A percentile compares a stretch with the other conserved stretches of the same genome.
phyloP scores from a whole-genome alignment of 2,329 filamentous ascomycete genomes.

The Xylaria sp. region DNA sequence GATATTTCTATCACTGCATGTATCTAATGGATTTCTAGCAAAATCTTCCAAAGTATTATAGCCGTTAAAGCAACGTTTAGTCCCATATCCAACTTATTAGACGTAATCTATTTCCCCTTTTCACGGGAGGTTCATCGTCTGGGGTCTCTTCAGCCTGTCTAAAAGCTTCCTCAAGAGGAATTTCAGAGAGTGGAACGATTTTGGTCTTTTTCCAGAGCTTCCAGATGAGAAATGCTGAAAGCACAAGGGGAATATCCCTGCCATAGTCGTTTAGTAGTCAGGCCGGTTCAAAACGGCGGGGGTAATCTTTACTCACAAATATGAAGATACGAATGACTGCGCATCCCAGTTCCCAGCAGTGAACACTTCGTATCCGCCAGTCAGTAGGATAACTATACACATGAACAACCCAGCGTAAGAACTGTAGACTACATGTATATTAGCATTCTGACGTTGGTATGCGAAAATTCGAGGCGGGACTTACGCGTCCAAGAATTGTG shows the following conservation, averaged over 20 bases:
- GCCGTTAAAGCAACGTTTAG: slow-evolving; percentile 40
- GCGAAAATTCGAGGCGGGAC: slow-evolving; percentile 31
- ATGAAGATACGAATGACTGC: slow-evolving; percentile 64
- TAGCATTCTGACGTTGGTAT: background rate
- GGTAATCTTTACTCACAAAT: slow-evolving; percentile 56
- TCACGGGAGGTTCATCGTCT: slow-evolving; percentile 38
- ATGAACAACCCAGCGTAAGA: slow-evolving; percentile 66
- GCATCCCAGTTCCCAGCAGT: slow-evolving; percentile 64
- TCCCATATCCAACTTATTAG: slow-evolving; percentile 33
- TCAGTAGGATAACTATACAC: slow-evolving; percentile 69
- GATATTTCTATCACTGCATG: background rate
- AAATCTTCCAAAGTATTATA: background rate
- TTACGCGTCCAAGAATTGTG: slow-evolving; percentile 66
- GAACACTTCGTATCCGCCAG: slow-evolving; percentile 70
- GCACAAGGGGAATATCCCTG: slow-evolving; percentile 65
- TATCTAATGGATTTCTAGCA: background rate
- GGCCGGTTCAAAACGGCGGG: background rate
- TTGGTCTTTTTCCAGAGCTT: slow-evolving; percentile 69
- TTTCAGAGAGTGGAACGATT: slow-evolving; percentile 54
- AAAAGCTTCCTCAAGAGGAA: slow-evolving; percentile 59
- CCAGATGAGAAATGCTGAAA: slow-evolving; percentile 64
- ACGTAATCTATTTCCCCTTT: slow-evolving; percentile 5
- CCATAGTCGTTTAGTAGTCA: slow-evolving; percentile 7
- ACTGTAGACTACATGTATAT: slow-evolving; percentile 54
- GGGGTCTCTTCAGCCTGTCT: slow-evolving; percentile 49